Base-by-base conservation (phyloP, 768 basidiomycete genomes). In the Lactifluus hygrophoroides region DNA sequence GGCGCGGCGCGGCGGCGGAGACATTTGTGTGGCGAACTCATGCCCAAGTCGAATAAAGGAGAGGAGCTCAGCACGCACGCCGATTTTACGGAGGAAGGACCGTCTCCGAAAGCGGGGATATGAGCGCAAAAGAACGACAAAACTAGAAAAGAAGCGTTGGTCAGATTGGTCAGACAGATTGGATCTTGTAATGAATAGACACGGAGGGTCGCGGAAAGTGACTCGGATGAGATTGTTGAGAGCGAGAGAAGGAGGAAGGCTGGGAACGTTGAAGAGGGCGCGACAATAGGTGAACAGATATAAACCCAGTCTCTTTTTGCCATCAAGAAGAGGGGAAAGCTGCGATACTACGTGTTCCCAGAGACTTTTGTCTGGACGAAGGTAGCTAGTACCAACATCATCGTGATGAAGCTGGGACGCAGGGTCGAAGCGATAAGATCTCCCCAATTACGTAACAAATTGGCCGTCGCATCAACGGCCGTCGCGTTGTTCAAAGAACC, bases 331-430 rank as follows among this genome's bases (percentile, higher is more conserved):
- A 21, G 72, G 67, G 10, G 74, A 70, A 14, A 95, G 74, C 66
- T 92, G 87, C 5, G 68, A 67, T 60, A 80, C 72, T 27, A 94
- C 80, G 71, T 93, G 86, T 2, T 72, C 70, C 88, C 94, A 95
- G 71, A 95, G 8, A 75, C 35, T 69, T 94, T 96, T 25, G 83
- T 81, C 52, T 76, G 77, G 59, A 95, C 81, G 45, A 81, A 77
- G 21, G 73, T n/a, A n/a, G n/a, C 64, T n/a, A 89, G 90, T 6
- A 94, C 76, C 16, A 84, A 84, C 76, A 68, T 93, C 91, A 57
- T 92, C 90, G 74, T 94, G 91, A 19, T 84, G 32, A 32, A 10
- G 86, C 90, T 92, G 85, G 90, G 93, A n/a, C n/a, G 92, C 44
- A 72, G 51, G 54, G 34, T 35, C 5, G 30, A 32, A 5, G 38